Conservation (phyloP, 2,329 filamentous ascomycete species). For the Sordariomycetes sp. region DNA sequence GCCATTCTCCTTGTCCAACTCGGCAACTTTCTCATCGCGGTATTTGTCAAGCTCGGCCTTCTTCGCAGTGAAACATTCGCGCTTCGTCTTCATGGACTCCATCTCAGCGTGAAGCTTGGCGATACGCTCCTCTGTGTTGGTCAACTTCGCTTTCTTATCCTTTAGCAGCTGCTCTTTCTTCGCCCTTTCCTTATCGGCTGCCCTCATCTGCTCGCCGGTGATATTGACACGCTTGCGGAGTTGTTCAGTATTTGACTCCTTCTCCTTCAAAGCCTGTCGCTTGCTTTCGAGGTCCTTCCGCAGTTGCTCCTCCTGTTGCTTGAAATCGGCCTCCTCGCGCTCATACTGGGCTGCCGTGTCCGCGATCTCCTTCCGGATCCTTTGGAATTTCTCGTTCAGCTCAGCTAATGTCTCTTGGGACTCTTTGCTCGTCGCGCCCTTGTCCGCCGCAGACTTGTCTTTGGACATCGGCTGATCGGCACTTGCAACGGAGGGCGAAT, state of each 20-base stretch:
- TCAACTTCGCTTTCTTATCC: constrained; percentile 57
- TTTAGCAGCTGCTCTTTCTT: constrained; percentile 66
- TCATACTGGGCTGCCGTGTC: constrained; percentile 60
- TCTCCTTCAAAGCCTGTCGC: constrained; percentile 69
- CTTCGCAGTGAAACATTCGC: constrained; percentile 42
- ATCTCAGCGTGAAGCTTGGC: constrained; percentile 56
- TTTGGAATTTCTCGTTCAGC: constrained; percentile 72
- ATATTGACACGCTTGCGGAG: constrained; percentile 70
- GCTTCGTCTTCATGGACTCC: constrained; percentile 46
- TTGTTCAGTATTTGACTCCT: constrained; percentile 81
- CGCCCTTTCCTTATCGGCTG: constrained; percentile 65
- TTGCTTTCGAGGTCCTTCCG: constrained; percentile 72
- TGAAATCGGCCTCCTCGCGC: constrained; percentile 63
- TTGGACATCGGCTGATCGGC: constrained; percentile 37
- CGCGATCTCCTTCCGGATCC: constrained; percentile 72
- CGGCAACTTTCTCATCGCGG: constrained; percentile 37
- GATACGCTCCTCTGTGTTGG: constrained; percentile 61
- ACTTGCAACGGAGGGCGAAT: constrained; percentile 60
- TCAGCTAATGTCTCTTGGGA: constrained; percentile 49
- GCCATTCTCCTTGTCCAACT: constrained; percentile 43
- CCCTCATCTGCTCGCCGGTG: constrained; percentile 71
- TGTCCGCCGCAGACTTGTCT: constrained; percentile 12
- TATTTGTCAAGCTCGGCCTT: constrained; percentile 38
- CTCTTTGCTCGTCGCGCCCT: not conserved
- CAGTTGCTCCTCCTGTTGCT: constrained; percentile 54